These are phyloP conservation scores for Ustilago trichophora DNA, from an alignment of 1,284 basidiomycete genomes.

Conservation along the genomic window DNA sequence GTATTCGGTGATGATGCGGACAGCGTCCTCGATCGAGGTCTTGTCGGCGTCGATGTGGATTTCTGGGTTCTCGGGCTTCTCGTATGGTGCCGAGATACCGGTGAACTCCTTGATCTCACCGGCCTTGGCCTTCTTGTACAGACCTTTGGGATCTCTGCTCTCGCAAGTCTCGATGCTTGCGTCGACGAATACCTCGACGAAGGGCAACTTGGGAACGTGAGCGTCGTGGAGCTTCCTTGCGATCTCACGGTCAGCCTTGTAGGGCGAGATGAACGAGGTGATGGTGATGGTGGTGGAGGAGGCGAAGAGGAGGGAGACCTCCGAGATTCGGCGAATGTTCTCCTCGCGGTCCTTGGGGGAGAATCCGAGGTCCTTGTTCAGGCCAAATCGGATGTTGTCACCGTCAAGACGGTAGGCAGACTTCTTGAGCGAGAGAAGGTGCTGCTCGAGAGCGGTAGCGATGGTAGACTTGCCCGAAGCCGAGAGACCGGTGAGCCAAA, in stretches of 20 bases:
- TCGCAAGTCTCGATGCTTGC: conserved; percentile 89
- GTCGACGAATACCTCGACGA: conserved; percentile 91
- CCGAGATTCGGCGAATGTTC: conserved; percentile 96
- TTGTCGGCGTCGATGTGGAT: conserved; percentile 91
- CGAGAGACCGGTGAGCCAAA: conserved; percentile 60
- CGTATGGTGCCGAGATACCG: conserved; percentile 96
- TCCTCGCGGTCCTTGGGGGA: conserved; percentile 93
- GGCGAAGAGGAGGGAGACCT: conserved; percentile 94
- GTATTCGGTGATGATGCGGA: conserved; percentile 83
- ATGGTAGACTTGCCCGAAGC: conserved; percentile 82
- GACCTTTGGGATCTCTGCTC: conserved; percentile 91
- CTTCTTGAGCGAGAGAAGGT: conserved; percentile 84
- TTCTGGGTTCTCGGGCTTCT: conserved; percentile 84
- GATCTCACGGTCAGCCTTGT: conserved; percentile 80
- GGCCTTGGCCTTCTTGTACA: conserved; percentile 95
- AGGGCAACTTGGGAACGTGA: conserved; percentile 75
- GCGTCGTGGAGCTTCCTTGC: conserved; percentile 81
- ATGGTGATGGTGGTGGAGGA: conserved; percentile 85
- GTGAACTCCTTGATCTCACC: conserved; percentile 99
- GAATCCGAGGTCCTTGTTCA: conserved; percentile 98
- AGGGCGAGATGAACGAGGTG: conserved; percentile 99
- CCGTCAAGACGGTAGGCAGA: conserved; percentile 93
- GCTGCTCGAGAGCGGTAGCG: conserved; percentile 94
- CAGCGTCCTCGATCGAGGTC: conserved; percentile 80
- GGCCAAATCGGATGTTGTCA: conserved; percentile 94